Evolutionary conservation across 108 stramenopile species (phyloP).

Genomic region (Chaetoceros muelleri): DNA sequence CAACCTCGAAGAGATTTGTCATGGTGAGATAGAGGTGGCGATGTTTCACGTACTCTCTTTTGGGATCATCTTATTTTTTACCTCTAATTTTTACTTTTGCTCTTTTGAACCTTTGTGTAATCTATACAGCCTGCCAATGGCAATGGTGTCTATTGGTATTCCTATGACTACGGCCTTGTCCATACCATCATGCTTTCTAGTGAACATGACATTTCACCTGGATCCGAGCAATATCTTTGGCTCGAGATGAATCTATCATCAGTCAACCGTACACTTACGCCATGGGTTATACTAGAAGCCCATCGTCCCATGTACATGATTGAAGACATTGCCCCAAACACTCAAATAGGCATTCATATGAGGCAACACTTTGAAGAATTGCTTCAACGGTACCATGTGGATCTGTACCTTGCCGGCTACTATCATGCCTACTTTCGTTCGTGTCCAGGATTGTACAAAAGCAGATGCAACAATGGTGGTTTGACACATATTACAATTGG

Average conservation of each 20-base stretch:
- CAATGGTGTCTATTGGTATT: constrained; percentile 78
- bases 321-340: constrained; percentile 12
- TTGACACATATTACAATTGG: constrained; percentile 59
- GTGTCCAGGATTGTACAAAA: constrained; percentile 48
- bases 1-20: constrained; percentile 52
- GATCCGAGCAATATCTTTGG: constrained; percentile 56
- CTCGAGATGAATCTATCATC: constrained; percentile 36
- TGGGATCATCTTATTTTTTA: not conserved
- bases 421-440: constrained; percentile 63
- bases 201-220: constrained; percentile 58
- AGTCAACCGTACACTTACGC: constrained; percentile 51
- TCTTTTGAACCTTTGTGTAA: constrained; percentile 9
- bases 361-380: constrained; percentile 62
- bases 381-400: constrained; percentile 44
- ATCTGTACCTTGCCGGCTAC: constrained; percentile 66
- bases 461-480: constrained; percentile 37
- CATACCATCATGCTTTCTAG: constrained; percentile 56
- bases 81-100: not conserved
- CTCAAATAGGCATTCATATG: constrained; percentile 35
- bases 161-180: constrained; percentile 35
- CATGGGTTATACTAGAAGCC: constrained; percentile 75
- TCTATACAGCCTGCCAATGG: constrained; percentile 30
- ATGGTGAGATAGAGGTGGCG: constrained; percentile 34
- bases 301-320: constrained; percentile 72
- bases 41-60: too few species aligned